Evolutionary conservation across 257 asterid genomes (phyloP).

Genomic region (Solanum peruvianum): DNA sequence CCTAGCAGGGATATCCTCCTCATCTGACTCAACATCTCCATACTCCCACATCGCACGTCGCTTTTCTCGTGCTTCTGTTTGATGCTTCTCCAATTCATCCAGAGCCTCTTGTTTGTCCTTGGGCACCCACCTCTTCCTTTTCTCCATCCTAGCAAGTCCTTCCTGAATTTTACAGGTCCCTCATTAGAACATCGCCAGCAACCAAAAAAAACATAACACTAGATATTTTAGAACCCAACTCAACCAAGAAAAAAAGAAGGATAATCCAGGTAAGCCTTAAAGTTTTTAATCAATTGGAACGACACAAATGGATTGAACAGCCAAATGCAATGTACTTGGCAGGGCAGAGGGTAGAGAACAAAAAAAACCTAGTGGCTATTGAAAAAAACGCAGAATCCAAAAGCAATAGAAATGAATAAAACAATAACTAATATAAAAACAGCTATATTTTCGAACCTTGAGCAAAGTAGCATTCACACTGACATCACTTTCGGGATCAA

Average conservation of each 20-base stretch:
- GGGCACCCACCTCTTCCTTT: conserved; percentile 44
- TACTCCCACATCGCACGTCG: conserved; percentile 96
- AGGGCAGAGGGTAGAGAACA: not conserved
- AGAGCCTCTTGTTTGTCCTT: conserved; percentile 22
- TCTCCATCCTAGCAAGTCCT: conserved; percentile 91
- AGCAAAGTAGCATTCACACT: conserved; percentile 75
- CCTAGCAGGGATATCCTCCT: conserved; percentile 70
- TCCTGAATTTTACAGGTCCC: conserved; percentile 34
- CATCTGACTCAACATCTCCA: conserved; percentile 89
- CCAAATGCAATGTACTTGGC: not conserved
- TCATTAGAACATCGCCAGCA: not conserved
- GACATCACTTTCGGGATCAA: conserved; percentile 51
- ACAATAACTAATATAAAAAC: not conserved
- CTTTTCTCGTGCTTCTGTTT: conserved; percentile 60
- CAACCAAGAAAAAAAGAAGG: not conserved
- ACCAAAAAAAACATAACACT: not conserved
- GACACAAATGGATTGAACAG: not conserved
- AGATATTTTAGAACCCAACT: not conserved
- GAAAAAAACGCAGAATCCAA: not conserved
- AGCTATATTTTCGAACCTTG: conserved; percentile 36
- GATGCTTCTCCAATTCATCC: conserved; percentile 71
- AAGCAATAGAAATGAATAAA: not conserved
- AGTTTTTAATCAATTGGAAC: not conserved
- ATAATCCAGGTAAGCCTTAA: not conserved
- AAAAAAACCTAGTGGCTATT: not conserved